These are phyloP conservation scores for Talaromyces sp. DNA, from an alignment of 2,329 filamentous ascomycete species.

Conservation along the genomic window DNA sequence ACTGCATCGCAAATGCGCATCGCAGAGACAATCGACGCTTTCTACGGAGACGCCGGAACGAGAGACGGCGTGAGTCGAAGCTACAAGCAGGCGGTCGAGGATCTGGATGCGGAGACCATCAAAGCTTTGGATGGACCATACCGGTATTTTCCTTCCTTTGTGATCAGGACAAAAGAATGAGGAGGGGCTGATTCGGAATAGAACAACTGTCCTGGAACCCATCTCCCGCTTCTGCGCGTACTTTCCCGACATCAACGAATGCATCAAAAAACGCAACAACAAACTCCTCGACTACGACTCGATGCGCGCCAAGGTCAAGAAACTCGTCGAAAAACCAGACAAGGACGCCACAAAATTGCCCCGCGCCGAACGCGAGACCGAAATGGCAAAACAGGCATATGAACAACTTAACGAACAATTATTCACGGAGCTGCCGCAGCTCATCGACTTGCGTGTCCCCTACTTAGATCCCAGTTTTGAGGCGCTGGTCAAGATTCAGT, in stretches of 20 bases:
- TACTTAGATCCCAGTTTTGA: constrained; percentile 97
- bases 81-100: constrained; percentile 98
- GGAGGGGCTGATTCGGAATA: constrained; percentile 30
- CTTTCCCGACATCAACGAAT: constrained; percentile 98
- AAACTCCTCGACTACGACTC: constrained; percentile 98
- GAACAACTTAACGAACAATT: constrained; percentile 97
- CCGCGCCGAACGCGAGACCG: constrained; percentile 90
- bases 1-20: constrained; percentile 99
- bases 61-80: constrained; percentile 92
- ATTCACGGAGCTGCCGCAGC: constrained; percentile 84
- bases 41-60: constrained; percentile 94
- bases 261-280: constrained; percentile 98
- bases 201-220: constrained; percentile 89
- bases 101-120: constrained; percentile 96
- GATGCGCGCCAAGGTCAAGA: constrained; percentile 93
- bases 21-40: constrained; percentile 97
- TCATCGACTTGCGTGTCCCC: constrained; percentile 93
- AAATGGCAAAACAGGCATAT: constrained; percentile 89
- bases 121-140: constrained; percentile 97
- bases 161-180: neutral
- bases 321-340: constrained; percentile 94
- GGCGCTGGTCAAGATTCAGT: constrained; percentile 95
- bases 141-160: constrained; percentile 48
- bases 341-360: constrained; percentile 97
- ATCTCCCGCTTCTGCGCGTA: constrained; percentile 96